Conservation (phyloP, 225 moss, liverwort and hornwort species). For the Straminergon stramineum region DNA sequence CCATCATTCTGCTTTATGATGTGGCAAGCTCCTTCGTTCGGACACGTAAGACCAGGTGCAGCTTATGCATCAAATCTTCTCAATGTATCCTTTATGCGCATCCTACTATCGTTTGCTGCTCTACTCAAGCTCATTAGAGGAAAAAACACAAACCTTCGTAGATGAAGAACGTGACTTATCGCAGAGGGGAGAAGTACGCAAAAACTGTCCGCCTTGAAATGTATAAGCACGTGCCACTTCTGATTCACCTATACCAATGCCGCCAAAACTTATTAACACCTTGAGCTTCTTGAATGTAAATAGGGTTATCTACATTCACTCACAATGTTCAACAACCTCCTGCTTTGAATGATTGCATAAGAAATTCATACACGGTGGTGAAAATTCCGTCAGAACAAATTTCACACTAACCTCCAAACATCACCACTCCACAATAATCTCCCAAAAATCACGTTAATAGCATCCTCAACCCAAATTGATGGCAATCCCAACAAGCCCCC, state of each 20-base stretch:
- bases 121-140: neutral
- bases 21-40: neutral
- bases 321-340: neutral
- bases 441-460: too few species aligned
- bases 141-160: constrained; percentile 10
- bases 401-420: neutral
- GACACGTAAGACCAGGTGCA: neutral
- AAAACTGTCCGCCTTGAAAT: neutral
- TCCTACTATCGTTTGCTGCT: neutral
- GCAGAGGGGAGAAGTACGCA: constrained; percentile 1
- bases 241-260: constrained; percentile 5
- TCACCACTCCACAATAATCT: neutral
- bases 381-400: neutral
- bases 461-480: neutral
- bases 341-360: neutral
- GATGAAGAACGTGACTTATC: neutral
- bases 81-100: neutral
- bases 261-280: constrained; percentile 13
- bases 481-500: neutral
- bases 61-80: neutral
- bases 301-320: neutral
- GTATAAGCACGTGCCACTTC: neutral
- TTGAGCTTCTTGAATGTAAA: neutral
- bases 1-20: neutral
- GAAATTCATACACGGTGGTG: neutral